Evolutionary conservation across 331 rosid genomes (phyloP).

Genomic region (Telfairia occidentalis): DNA sequence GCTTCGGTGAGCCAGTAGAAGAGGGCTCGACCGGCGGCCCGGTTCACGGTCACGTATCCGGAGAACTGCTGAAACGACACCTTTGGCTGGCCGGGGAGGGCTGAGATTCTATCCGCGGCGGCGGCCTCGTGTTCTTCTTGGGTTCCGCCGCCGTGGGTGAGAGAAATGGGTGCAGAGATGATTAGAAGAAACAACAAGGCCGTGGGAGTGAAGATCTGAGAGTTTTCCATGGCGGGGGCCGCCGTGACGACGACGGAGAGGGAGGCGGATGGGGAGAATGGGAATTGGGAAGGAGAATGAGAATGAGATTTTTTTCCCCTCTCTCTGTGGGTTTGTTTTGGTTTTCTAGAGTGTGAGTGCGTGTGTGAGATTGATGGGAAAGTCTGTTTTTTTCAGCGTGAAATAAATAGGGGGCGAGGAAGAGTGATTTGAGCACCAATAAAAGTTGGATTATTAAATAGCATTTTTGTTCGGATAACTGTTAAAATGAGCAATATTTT

Average conservation of each 20-base stretch:
- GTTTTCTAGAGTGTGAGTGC: conserved; percentile 10
- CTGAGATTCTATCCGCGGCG: conserved; percentile 50
- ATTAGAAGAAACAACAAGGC: conserved; percentile 13
- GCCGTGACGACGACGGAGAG: conserved; percentile 14
- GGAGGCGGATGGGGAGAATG: too few relatives aligned
- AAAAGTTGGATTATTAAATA: not conserved
- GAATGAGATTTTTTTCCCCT: not conserved
- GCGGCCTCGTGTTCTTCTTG: conserved; percentile 23
- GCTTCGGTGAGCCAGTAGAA: conserved; percentile 98
- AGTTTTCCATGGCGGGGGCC: conserved; percentile 31
- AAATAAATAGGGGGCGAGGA: conserved; percentile 67
- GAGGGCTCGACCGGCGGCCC: conserved; percentile 61
- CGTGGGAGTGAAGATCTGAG: conserved; percentile 29
- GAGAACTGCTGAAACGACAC: conserved; percentile 74
- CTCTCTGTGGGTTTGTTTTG: not conserved
- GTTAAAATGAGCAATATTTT: too few relatives aligned
- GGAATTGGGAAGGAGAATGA: too few relatives aligned
- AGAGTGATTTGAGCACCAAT: not conserved
- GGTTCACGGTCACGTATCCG: conserved; percentile 61
- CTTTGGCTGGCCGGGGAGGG: conserved; percentile 83
- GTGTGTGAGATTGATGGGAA: conserved; percentile 19
- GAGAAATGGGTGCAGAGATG: conserved; percentile 13
- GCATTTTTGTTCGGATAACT: not conserved
- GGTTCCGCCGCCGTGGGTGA: conserved; percentile 3
- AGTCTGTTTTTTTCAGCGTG: conserved; percentile 22